phyloP scores from a whole-genome alignment of 139 green algal genomes.

The Chlorella sp. region DNA sequence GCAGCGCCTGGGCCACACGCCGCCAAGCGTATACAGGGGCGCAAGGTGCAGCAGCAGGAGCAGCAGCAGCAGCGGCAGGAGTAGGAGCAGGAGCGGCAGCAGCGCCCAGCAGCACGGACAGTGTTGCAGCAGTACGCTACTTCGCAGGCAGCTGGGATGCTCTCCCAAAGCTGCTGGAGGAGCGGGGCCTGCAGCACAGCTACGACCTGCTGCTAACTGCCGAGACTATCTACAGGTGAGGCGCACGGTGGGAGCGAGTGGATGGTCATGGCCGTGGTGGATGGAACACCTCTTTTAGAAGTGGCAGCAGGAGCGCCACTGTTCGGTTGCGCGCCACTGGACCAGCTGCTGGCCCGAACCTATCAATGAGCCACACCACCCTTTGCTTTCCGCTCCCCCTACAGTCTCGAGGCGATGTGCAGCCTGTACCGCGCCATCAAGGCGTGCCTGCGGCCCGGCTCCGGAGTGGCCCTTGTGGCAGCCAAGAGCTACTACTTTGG shows the following conservation, averaged over 20 bases:
- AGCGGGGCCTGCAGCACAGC: constrained; percentile 33
- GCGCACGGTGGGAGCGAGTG: too few relatives aligned
- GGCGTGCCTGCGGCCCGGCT: constrained; percentile 21
- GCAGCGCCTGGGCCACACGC: constrained; percentile 15
- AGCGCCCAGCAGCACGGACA: background rate
- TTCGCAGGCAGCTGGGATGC: constrained; percentile 74
- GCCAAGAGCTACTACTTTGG: constrained; percentile 98
- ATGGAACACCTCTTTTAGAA: too few relatives aligned
- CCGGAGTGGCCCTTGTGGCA: constrained; percentile 68
- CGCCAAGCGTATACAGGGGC: background rate
- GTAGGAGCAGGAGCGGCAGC: background rate
- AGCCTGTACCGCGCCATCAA: constrained; percentile 73
- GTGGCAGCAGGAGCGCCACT: too few relatives aligned
- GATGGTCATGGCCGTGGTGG: too few relatives aligned
- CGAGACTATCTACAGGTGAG: constrained; percentile 84
- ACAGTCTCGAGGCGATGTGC: constrained; percentile 44
- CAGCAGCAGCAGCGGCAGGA: background rate
- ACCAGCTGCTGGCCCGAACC: too few relatives aligned
- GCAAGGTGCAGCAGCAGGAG: background rate
- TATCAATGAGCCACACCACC: too few relatives aligned
- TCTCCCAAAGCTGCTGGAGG: constrained; percentile 49
- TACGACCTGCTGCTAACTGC: constrained; percentile 86
- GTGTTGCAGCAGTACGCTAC: constrained; percentile 39
- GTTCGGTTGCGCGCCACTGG: too few relatives aligned
- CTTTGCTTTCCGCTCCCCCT: too few relatives aligned